phyloP scores from a whole-genome alignment of 495 filamentous ascomycete genomes.

The Penicillium canescens region DNA sequence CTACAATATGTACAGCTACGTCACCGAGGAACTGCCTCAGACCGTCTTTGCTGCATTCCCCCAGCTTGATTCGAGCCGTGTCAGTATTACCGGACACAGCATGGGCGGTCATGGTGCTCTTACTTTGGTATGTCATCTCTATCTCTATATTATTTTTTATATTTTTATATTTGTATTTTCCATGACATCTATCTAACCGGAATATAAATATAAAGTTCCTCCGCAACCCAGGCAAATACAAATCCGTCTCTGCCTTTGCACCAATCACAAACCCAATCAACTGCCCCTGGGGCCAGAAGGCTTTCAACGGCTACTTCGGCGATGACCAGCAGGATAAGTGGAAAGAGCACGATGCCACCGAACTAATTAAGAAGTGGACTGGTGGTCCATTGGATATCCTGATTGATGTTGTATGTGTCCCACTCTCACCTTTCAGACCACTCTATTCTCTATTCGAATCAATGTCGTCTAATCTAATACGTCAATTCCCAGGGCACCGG shows the following conservation, averaged over 20 bases:
- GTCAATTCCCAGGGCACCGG: conserved; percentile 63
- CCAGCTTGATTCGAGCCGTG: conserved; percentile 62
- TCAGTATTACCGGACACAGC: conserved; percentile 86
- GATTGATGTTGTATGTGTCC: conserved; percentile 71
- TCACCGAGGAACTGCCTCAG: conserved; percentile 77
- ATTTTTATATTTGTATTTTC: conserved; percentile 5
- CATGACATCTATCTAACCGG: background rate
- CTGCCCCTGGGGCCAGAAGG: conserved; percentile 95
- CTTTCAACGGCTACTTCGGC: conserved; percentile 87
- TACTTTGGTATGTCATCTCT: conserved; percentile 58
- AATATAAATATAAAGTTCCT: conserved; percentile 58
- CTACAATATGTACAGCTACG: conserved; percentile 94
- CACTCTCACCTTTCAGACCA: background rate
- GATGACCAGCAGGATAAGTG: conserved; percentile 69
- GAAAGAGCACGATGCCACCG: conserved; percentile 90
- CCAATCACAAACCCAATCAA: conserved; percentile 85
- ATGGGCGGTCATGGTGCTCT: conserved; percentile 98
- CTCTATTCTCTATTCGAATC: background rate
- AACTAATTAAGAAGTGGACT: conserved; percentile 75
- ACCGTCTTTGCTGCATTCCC: conserved; percentile 67
- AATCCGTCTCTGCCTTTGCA: conserved; percentile 84
- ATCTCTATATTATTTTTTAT: background rate
- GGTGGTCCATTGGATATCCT: conserved; percentile 66
- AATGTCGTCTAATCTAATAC: background rate
- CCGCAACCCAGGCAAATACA: conserved; percentile 86